These are phyloP conservation scores for Fusarium sp. DNA, from an alignment of 2,329 filamentous ascomycete genomes.

Conservation along the genomic window DNA sequence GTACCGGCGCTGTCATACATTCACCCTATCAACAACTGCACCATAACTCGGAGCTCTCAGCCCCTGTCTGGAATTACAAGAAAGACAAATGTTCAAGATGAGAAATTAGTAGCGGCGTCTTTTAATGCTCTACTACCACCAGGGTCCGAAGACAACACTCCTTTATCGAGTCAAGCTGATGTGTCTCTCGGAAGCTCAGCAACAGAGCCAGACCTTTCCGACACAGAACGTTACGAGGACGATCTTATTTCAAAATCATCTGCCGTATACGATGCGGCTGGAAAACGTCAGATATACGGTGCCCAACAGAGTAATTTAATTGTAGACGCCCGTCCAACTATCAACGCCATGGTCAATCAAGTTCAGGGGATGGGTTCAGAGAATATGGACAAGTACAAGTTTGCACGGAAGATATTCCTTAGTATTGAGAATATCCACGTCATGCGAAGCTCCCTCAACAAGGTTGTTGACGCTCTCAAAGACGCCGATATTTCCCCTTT, in stretches of 20 bases:
- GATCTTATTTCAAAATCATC: slow-evolving; percentile 65
- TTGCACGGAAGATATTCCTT: slow-evolving; percentile 89
- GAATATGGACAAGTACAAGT: slow-evolving; percentile 97
- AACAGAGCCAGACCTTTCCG: slow-evolving; percentile 64
- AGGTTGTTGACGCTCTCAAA: slow-evolving; percentile 89
- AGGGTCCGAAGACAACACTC: slow-evolving; percentile 51
- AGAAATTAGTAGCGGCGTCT: slow-evolving; percentile 91
- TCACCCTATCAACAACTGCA: slow-evolving; percentile 97
- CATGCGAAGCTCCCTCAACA: slow-evolving; percentile 91
- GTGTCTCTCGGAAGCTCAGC: slow-evolving; percentile 51
- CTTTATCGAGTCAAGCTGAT: slow-evolving; percentile 63
- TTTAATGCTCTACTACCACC: slow-evolving; percentile 66
- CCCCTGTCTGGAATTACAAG: slow-evolving; percentile 86
- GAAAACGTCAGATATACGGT: slow-evolving; percentile 80
- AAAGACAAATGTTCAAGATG: slow-evolving; percentile 94
- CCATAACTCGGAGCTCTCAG: slow-evolving; percentile 94
- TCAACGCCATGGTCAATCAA: slow-evolving; percentile 96
- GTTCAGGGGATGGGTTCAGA: slow-evolving; percentile 93
- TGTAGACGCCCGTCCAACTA: slow-evolving; percentile 91
- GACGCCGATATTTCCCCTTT: slow-evolving; percentile 89
- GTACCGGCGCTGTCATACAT: slow-evolving; percentile 93
- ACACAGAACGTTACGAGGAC: slow-evolving; percentile 75
- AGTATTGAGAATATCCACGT: slow-evolving; percentile 99
- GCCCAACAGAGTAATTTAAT: slow-evolving; percentile 95
- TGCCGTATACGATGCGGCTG: slow-evolving; percentile 65